Evolutionary conservation across 2,329 filamentous ascomycete genomes (phyloP), one percentile per base, ranked within the genome.

Genomic region (Monilinia polystroma): DNA sequence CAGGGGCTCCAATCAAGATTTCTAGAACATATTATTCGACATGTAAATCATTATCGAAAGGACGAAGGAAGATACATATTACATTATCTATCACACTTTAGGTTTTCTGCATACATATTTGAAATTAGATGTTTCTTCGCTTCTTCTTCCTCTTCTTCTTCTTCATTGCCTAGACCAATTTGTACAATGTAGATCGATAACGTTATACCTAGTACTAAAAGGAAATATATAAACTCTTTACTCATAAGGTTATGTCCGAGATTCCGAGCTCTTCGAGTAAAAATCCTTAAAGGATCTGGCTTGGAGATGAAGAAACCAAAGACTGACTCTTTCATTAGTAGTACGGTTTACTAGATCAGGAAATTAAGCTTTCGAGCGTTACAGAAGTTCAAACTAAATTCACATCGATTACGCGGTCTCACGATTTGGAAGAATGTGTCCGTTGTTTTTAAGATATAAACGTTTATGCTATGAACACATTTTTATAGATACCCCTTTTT

Each of bases 1-100:
- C 5, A 23, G 41, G 56, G 41, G 56, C 56, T 26, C n/a, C 38
- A 43, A 43, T 57, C 55, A 45, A 45, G 55, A 58, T 58, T 16
- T 29, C 16, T 8, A 2, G 7, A 23, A n/a, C 10, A 14, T 16
- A n/a, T 35, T 11, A 59, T 35, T 35, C 57, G 35, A 59, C 18
- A 59, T 59, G 26, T 49, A 29, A 32, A 26, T 23, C 43, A 47
- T 38, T 14, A 23, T 49, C 4, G 4, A 59, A 18, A 49, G 29
- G 43, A 49, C 18, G 43, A 29, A 58, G n/a, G 43, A 59, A 12
- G 16, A 35, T 54, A 11, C 2, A 12, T 35, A 23, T 16, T 49
- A 49, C 8, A 49, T 23, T 11, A 49, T 23, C 57, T 35, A 8
- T 59, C 43, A 59, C n/a, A 59, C 26, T 35, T 18, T 18, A 26